Conservation (phyloP, 2,329 filamentous ascomycete genomes). For the Colletotrichum sp. region DNA sequence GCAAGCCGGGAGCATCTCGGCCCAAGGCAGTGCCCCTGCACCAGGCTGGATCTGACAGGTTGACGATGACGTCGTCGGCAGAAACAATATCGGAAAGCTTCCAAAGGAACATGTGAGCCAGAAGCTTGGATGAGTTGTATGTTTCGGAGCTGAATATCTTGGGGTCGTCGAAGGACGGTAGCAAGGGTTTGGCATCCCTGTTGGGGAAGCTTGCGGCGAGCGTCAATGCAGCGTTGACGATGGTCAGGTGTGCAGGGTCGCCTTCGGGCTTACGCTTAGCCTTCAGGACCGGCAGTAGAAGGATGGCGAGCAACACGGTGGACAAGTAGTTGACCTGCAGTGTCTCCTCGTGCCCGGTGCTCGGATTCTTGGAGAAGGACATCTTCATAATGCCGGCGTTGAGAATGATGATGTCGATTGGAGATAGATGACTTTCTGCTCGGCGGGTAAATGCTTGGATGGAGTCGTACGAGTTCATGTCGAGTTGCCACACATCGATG, state of each 20-base stretch:
- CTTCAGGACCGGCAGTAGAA: constrained; percentile 38
- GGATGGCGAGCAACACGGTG: constrained; percentile 34
- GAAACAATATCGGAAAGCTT: constrained; percentile 40
- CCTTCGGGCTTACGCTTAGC: constrained; percentile 7
- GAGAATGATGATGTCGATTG: constrained; percentile 49
- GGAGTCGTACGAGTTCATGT: constrained; percentile 51
- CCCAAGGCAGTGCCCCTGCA: constrained; percentile 45
- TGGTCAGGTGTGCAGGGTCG: constrained; percentile 14
- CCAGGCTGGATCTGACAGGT: constrained; percentile 51
- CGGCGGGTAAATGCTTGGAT: constrained; percentile 46
- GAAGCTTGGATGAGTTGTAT: constrained; percentile 32
- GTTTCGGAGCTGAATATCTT: constrained; percentile 23
- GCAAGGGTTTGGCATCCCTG: background rate
- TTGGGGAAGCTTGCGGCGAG: background rate
- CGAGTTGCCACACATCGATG: constrained; percentile 55
- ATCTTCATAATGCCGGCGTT: constrained; percentile 45
- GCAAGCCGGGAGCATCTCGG: constrained; percentile 27
- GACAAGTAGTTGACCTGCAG: constrained; percentile 47
- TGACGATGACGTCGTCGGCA: constrained; percentile 46
- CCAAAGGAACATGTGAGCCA: constrained; percentile 37
- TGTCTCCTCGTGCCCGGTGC: constrained; percentile 41
- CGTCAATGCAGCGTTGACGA: constrained; percentile 33
- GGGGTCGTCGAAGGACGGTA: constrained; percentile 34
- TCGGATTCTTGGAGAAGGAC: constrained; percentile 25
- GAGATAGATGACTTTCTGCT: constrained; percentile 35